Evolutionary conservation across 768 basidiomycete genomes (phyloP), one percentile per base, ranked within the genome.

Genomic region (Agaricus blazei): DNA sequence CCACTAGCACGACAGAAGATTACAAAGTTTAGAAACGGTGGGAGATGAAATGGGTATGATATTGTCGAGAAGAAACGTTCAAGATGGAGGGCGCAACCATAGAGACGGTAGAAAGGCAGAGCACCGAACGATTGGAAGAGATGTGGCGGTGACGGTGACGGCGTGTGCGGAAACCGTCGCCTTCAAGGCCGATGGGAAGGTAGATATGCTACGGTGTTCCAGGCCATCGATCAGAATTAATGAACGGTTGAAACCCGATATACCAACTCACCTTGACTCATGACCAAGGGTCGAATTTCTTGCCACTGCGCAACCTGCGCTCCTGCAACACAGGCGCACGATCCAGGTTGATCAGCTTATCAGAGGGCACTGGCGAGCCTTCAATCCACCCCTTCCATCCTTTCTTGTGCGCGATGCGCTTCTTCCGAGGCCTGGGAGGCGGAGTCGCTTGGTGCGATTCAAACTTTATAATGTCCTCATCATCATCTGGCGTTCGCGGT

Each of bases 371-470:
- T 26, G 87, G 87, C 23, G 88, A 90, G 61, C 88, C 89, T 73
- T 90, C 90, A 23, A 92, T 87, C 90, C 90, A 92, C 38, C 90
- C 90, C 74, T 92, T 92, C 90, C 90, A 92, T 15, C 90, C 90
- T 68, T 92, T 92, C 70, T 78, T 84, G 36, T 79, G 84, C 0
- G 84, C 77, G 43, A 78, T 72, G 61, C 85, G 84, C 74, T 81
- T 88, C 67, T 76, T 79, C 44, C 78, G 77, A n/a, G 68, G 68
- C 27, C 64, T 72, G 27, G 62, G 65, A 26, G 63, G 58, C 7
- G 59, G 54, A 40, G 59, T 64, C 52, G 67, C 63, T 56, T 52
- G 58, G 48, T 58, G 57, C 57, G 51, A 65, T 60, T 9, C 60
- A 38, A 57, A 58, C 56, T 49, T 48, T 29, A 57, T 53, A 28